phyloP scores from a whole-genome alignment of 148 eudicot species.

The Dysphania ambrosioides region DNA sequence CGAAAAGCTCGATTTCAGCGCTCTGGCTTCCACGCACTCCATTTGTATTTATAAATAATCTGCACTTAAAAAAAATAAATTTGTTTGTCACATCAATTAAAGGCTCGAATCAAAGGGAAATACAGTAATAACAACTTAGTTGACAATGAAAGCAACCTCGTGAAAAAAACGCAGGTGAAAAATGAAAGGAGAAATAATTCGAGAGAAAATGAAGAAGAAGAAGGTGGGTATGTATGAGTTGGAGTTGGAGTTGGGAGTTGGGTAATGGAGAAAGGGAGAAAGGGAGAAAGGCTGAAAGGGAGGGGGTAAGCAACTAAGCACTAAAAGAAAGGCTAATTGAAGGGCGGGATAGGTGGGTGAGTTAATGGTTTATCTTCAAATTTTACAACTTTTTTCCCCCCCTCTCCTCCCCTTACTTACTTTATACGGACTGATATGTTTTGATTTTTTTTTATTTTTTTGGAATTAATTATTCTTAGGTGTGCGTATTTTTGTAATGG shows the following conservation, averaged over 20 bases:
- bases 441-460: background rate
- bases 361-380: constrained; percentile 45
- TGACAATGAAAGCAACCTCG: no score
- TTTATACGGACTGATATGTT: background rate
- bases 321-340: constrained; percentile 52
- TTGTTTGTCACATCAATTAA: background rate
- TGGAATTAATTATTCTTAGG: no score
- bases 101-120: constrained; percentile 5
- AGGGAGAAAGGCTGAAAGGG: constrained; percentile 17
- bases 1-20: constrained; percentile 68
- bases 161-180: background rate
- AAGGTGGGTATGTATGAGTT: constrained; percentile 18
- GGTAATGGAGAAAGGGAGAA: background rate
- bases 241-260: no score
- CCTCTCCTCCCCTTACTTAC: background rate
- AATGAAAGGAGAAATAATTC: background rate
- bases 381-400: background rate
- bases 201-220: constrained; percentile 11
- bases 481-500: no score
- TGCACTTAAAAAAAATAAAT: no score
- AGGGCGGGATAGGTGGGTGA: constrained; percentile 67
- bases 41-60: no score
- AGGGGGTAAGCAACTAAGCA: constrained; percentile 30
- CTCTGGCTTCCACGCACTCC: constrained; percentile 77
- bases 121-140: no score